phyloP scores from a whole-genome alignment of 495 filamentous ascomycete genomes.

The Penicillium samsonianum region DNA sequence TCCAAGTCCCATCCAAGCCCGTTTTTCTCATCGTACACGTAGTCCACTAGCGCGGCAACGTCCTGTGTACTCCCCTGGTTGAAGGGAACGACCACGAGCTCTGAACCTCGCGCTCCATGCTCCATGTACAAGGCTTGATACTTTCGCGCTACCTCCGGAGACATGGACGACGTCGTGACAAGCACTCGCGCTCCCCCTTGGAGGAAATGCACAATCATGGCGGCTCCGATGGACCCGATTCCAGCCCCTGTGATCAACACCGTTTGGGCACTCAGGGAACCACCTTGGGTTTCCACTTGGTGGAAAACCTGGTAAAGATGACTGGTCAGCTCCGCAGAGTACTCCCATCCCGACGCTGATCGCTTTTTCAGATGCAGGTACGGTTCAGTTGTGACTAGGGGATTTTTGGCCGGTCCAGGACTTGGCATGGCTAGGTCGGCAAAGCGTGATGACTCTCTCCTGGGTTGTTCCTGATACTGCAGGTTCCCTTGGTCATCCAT shows the following conservation, averaged over 20 bases:
- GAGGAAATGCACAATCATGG: slow-evolving; percentile 21
- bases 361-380: slow-evolving; percentile 7
- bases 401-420: not conserved
- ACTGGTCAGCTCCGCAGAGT: not conserved
- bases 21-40: slow-evolving; percentile 93
- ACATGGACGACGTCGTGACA: slow-evolving; percentile 26
- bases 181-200: slow-evolving; percentile 28
- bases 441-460: not conserved
- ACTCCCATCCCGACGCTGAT: not conserved
- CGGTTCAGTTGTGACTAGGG: not conserved
- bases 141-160: not conserved
- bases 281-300: not conserved
- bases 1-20: slow-evolving; percentile 98
- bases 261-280: slow-evolving; percentile 11
- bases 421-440: not conserved
- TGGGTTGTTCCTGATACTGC: slow-evolving; percentile 11
- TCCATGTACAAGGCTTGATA: slow-evolving; percentile 98
- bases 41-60: slow-evolving; percentile 85
- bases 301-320: slow-evolving; percentile 2
- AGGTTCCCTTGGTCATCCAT: slow-evolving; percentile 10
- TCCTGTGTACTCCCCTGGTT: slow-evolving; percentile 98
- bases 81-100: slow-evolving; percentile 96
- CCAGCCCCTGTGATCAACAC: slow-evolving; percentile 32
- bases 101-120: slow-evolving; percentile 87
- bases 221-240: slow-evolving; percentile 23